A percentile compares a stretch with the other conserved stretches of the same genome.
These are phyloP conservation scores for Fusarium veterinarium DNA, from an alignment of 2,329 filamentous ascomycete species.

Conservation along the genomic window DNA sequence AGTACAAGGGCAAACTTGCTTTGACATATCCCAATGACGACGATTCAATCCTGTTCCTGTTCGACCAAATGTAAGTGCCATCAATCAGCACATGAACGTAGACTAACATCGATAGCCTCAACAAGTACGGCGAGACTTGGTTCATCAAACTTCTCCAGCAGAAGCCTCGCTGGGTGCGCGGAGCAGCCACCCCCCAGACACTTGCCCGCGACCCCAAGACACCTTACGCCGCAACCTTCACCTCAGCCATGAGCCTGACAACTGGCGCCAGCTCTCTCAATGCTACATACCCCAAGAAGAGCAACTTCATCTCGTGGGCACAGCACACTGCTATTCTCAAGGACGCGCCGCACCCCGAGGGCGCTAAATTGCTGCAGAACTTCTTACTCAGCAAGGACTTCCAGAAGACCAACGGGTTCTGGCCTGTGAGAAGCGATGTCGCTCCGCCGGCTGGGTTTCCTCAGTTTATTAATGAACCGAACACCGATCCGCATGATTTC, in stretches of 20 bases:
- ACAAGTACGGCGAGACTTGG: not conserved
- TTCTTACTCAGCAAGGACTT: not conserved
- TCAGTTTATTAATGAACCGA: rapidly evolving
- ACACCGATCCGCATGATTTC: not conserved
- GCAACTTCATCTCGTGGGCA: not conserved
- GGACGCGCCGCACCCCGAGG: not conserved
- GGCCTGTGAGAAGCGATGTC: not conserved
- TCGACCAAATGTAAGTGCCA: not conserved
- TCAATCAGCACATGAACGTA: not conserved
- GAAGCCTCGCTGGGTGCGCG: not conserved
- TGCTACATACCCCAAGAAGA: not conserved
- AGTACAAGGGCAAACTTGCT: not conserved
- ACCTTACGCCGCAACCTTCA: not conserved
- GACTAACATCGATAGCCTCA: not conserved
- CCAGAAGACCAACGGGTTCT: not conserved
- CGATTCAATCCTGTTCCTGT: not conserved
- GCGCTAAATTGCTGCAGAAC: not conserved
- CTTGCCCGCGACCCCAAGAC: not conserved
- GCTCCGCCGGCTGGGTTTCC: not conserved
- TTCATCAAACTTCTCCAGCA: not conserved
- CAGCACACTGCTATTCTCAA: not conserved
- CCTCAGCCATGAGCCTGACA: rapidly evolving
- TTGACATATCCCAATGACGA: not conserved
- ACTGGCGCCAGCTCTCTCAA: not conserved
- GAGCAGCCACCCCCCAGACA: not conserved